A percentile compares a stretch with the other conserved stretches of the same genome.
These are phyloP conservation scores for Lagenaria siceraria DNA, from an alignment of 306 rosid genomes.

Conservation along the genomic window DNA sequence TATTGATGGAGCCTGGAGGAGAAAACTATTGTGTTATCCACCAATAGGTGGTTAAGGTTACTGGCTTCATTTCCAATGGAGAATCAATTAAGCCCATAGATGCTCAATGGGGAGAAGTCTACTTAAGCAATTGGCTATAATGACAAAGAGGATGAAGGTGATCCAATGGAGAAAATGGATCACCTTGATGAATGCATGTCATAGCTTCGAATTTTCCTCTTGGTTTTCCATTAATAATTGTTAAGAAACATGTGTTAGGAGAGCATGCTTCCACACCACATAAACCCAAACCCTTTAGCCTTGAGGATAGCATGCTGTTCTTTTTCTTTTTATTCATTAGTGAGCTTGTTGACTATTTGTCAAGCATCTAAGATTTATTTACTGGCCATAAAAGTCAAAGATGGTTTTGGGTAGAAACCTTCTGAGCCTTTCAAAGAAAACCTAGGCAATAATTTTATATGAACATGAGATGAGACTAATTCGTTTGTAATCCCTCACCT, in stretches of 20 bases:
- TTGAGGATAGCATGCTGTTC: background rate
- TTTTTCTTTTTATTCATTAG: background rate
- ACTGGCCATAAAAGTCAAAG: background rate
- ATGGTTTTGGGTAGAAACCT: background rate
- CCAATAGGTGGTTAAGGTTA: background rate
- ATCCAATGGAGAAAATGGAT: background rate
- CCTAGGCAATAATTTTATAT: background rate
- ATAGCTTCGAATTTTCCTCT: background rate
- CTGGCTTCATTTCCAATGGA: background rate
- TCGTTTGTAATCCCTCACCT: background rate
- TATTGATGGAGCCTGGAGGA: no score
- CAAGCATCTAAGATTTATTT: background rate
- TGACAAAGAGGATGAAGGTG: background rate
- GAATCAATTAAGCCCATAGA: background rate
- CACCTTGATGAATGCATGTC: background rate
- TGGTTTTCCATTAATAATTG: background rate
- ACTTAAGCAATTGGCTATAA: background rate
- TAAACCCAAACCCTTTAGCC: background rate
- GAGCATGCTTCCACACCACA: background rate
- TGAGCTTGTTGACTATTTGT: background rate
- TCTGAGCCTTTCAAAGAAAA: background rate
- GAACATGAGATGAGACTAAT: background rate
- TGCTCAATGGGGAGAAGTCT: background rate
- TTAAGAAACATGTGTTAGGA: background rate
- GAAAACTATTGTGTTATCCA: background rate